Evolutionary conservation across 1,139 yeast genomes (phyloP).

Genomic region (Pichia sp.): DNA sequence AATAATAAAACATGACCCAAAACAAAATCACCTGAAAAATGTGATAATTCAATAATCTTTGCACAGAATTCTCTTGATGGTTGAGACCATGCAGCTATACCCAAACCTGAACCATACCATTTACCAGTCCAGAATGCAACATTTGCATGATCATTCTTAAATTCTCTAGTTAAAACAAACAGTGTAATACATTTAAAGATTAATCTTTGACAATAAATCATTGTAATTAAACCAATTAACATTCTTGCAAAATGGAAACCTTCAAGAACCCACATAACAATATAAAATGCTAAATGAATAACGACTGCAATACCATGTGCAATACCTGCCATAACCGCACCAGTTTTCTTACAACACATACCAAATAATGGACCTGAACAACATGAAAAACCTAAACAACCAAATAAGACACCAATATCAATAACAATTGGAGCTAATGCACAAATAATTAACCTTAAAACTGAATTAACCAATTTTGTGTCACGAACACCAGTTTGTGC

Average conservation of each 20-base stretch:
- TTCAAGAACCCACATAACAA: conserved; percentile 96
- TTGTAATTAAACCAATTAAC: conserved; percentile 79
- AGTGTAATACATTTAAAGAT: conserved; percentile 81
- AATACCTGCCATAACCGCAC: conserved; percentile 93
- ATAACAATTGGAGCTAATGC: conserved; percentile 87
- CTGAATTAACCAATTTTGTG: conserved; percentile 64
- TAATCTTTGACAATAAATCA: conserved; percentile 82
- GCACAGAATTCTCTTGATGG: conserved; percentile 95
- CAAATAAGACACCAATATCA: conserved; percentile 77
- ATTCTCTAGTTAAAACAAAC: conserved; percentile 84
- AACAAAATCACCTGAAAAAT: conserved; percentile 94
- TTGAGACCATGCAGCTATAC: conserved; percentile 94
- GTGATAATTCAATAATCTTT: conserved; percentile 88
- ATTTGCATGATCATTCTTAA: conserved; percentile 93
- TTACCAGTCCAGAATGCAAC: conserved; percentile 99
- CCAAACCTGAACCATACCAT: conserved; percentile 95
- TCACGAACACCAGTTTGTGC: conserved; percentile 91
- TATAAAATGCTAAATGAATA: conserved; percentile 77
- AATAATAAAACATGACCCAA: conserved; percentile 86
- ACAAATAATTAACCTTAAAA: conserved; percentile 79
- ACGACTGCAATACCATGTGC: conserved; percentile 94
- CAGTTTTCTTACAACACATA: conserved; percentile 95
- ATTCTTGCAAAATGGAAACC: conserved; percentile 85
- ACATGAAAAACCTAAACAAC: conserved; percentile 77
- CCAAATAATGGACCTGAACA: conserved; percentile 96